phyloP scores from a whole-genome alignment of 176 grass and related monocot species.

The Aechmea fasciata region DNA sequence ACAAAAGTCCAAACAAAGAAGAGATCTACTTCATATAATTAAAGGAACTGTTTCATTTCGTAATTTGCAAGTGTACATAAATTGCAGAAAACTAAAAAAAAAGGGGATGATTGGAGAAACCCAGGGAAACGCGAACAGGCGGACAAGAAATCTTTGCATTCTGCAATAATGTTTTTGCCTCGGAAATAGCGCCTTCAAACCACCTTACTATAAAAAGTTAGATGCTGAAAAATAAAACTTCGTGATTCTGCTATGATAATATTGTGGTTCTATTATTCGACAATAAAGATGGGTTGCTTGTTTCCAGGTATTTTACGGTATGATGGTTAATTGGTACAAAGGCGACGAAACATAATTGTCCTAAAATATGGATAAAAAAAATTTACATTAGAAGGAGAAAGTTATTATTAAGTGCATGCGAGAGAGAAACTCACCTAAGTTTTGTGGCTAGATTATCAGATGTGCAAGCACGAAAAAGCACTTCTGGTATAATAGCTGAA shows the following conservation, averaged over 20 bases:
- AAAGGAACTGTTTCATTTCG: background rate
- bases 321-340: background rate
- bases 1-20: background rate
- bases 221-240: too few relatives aligned
- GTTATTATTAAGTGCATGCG: background rate
- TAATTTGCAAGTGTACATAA: background rate
- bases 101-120: background rate
- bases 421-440: constrained; percentile 44
- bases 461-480: constrained; percentile 69
- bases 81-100: background rate
- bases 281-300: background rate
- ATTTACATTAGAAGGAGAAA: constrained; percentile 11
- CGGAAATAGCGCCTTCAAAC: too few relatives aligned
- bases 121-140: background rate
- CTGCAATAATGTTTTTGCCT: too few relatives aligned
- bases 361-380: background rate
- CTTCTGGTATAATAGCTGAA: constrained; percentile 62
- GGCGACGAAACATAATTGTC: background rate
- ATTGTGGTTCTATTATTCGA: background rate
- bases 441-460: constrained; percentile 43
- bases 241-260: too few relatives aligned
- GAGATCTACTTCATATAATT: background rate
- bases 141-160: too few relatives aligned
- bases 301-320: background rate
- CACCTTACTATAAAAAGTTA: too few relatives aligned